A percentile compares a stretch with the other conserved stretches of the same genome.
phyloP scores from a whole-genome alignment of 1,284 basidiomycete species.

The Vanrija sp. region DNA sequence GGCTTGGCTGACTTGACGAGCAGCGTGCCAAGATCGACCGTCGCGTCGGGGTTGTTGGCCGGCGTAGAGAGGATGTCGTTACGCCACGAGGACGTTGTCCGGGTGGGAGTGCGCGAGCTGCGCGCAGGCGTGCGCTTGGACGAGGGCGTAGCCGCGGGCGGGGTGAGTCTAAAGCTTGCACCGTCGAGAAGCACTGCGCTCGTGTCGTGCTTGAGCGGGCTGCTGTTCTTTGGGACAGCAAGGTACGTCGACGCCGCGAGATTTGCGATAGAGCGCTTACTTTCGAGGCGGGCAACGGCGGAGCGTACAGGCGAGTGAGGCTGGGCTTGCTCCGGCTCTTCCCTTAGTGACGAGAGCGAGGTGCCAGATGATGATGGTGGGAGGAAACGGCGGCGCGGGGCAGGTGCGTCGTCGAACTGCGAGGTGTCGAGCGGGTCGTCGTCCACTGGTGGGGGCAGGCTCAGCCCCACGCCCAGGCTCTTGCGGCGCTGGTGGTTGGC shows the following conservation, averaged over 20 bases:
- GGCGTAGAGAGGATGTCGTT: background rate
- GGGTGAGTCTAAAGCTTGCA: constrained; percentile 13
- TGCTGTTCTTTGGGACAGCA: background rate
- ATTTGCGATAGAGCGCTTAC: too few relatives aligned
- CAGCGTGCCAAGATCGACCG: constrained; percentile 34
- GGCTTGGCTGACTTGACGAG: constrained; percentile 27
- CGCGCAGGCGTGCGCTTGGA: background rate
- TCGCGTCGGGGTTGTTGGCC: constrained; percentile 21
- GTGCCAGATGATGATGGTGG: background rate
- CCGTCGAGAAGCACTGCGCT: constrained; percentile 7
- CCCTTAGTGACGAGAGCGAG: background rate
- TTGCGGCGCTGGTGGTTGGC: constrained; percentile 8
- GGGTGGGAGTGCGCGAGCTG: background rate
- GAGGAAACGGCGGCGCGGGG: background rate
- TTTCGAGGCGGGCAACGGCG: background rate
- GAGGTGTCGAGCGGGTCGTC: background rate
- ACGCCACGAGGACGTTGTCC: background rate
- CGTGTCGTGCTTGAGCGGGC: background rate
- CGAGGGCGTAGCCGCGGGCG: background rate
- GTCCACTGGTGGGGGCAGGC: background rate
- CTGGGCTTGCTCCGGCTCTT: background rate
- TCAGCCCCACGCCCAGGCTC: constrained; percentile 4
- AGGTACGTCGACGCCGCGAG: background rate
- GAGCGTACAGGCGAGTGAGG: background rate
- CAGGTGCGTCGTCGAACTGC: too few relatives aligned